Conservation (phyloP, 768 basidiomycete species). For the Tylopilus plumbeoviolaceoides region DNA sequence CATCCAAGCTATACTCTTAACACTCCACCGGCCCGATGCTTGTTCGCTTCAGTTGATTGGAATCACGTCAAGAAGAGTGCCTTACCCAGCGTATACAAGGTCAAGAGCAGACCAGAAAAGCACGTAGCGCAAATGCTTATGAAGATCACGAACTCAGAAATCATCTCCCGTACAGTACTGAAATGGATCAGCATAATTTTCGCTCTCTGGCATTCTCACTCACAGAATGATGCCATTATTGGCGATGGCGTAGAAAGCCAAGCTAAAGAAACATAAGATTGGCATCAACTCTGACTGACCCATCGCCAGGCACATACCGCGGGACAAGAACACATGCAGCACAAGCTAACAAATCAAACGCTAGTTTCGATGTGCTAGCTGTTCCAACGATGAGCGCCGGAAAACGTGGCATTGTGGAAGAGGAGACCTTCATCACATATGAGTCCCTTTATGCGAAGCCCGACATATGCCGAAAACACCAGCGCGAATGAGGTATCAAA, state of each 20-base stretch:
- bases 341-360: conserved; percentile 82
- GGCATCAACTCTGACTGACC: neutral
- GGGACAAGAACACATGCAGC: conserved; percentile 85
- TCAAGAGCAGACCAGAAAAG: conserved; percentile 72
- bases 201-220: conserved; percentile 19
- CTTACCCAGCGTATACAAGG: conserved; percentile 49
- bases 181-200: conserved; percentile 6
- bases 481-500: conserved; percentile 76
- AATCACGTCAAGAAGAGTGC: neutral
- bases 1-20: conserved; percentile 68
- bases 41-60: conserved; percentile 27
- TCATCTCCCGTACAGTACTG: conserved; percentile 81
- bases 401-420: neutral
- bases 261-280: conserved; percentile 30
- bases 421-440: conserved; percentile 45
- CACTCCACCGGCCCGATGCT: conserved; percentile 27
- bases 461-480: conserved; percentile 66
- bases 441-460: conserved; percentile 63
- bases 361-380: conserved; percentile 50
- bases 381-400: conserved; percentile 3
- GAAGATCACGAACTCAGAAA: conserved; percentile 74
- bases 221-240: conserved; percentile 80
- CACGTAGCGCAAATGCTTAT: conserved; percentile 72
- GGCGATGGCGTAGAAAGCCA: conserved; percentile 77
- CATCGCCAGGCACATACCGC: conserved; percentile 39